Base-by-base conservation (phyloP, 2,329 filamentous ascomycete genomes). In the Juglanconis sp. region DNA sequence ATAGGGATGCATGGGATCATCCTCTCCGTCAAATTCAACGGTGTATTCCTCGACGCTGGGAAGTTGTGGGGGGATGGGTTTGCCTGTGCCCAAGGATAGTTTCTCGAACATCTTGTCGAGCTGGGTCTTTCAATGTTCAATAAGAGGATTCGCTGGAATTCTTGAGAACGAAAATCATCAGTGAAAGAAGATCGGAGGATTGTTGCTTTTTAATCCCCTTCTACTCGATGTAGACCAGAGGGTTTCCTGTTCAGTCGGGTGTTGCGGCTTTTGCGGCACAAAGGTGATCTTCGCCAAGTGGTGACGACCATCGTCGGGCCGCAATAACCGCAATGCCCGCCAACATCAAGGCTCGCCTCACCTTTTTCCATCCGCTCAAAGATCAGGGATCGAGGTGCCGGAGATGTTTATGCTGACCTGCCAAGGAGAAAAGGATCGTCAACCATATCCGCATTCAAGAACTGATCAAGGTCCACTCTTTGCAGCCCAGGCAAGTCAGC, bases 11-110 rank as follows among this genome's bases (percentile, higher is more conserved):
- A 77, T 53, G 1, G 79, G 79, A 63, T 84, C 81, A 55, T 80
- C 72, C 0, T 68, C 69, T 0, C 80, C 80, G 61, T 82, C 77
- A 61, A 83, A 83, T 46, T 83, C 83, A 11, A 86, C 83, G 1
- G 86, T 82, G 68, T 86, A 87, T 61, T 84, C 81, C 67, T 86
- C 82, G 63, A 76, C 74, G n/a, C 78, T 79, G 7, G 82, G 82
- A 15, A 86, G 68, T 0, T 72, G 74, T 15, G 82, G 82, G 6
- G 84, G 84, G 67, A 81, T 85, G 5, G 81, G 76, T 65, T 85
- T 86, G 1, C 81, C 81, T 35, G 73, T 81, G 4, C 84, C 84
- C 59, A 65, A 59, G 5, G 53, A 57, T 13, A 57, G 2, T 40
- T 58, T 56, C 44, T 60, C 53, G 4, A 35, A 44, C 46, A 52